Conservation (phyloP, 2,329 filamentous ascomycete genomes). For the Trichoderma atrobrunneum region DNA sequence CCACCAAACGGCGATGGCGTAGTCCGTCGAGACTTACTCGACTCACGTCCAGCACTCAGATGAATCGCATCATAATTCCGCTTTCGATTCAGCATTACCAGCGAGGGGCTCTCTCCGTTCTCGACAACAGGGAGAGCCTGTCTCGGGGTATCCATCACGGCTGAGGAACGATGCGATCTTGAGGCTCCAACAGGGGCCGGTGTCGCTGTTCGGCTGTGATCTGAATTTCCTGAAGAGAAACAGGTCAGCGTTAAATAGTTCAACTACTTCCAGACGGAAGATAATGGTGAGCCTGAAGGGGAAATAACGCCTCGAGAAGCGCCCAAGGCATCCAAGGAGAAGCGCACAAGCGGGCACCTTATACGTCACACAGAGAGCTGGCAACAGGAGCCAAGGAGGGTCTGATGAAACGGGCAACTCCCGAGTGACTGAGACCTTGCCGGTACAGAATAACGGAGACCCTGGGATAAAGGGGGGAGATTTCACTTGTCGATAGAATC, state of each 20-base stretch:
- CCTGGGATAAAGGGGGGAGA: neutral
- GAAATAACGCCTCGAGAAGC: neutral
- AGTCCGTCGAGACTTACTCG: slow-evolving; percentile 36
- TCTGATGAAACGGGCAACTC: neutral
- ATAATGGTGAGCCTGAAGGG: neutral
- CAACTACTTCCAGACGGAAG: neutral
- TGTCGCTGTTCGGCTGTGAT: neutral
- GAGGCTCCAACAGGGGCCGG: neutral
- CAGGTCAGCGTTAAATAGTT: neutral
- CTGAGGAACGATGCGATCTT: neutral
- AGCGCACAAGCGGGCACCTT: neutral
- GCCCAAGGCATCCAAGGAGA: neutral
- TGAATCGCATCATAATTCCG: slow-evolving; percentile 27
- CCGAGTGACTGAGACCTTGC: neutral
- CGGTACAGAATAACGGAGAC: neutral
- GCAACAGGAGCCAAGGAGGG: neutral
- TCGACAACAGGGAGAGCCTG: neutral
- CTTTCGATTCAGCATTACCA: slow-evolving; percentile 32
- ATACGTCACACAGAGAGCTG: neutral
- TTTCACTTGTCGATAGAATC: neutral
- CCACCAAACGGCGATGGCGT: slow-evolving; percentile 23
- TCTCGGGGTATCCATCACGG: slow-evolving; percentile 26
- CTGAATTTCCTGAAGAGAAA: neutral
- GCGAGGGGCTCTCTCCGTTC: slow-evolving; percentile 20
- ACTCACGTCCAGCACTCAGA: slow-evolving; percentile 18